Percentiles rank a stretch among this genome's conserved stretches.
phyloP scores from a whole-genome alignment of 2,329 filamentous ascomycete species.

The Cytospora chrysosperma region DNA sequence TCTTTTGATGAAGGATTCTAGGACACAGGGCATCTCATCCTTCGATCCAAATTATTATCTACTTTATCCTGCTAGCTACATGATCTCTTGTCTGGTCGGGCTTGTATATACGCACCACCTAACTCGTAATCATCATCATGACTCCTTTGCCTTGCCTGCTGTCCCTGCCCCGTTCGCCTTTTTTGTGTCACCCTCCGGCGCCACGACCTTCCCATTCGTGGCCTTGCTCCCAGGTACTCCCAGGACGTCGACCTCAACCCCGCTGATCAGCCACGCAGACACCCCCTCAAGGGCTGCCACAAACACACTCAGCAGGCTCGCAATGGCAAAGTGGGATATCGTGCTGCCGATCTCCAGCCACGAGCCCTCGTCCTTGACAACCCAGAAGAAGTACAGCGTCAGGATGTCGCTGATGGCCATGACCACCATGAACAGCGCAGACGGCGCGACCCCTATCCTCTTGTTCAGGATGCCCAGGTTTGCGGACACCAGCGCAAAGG shows the following conservation, averaged over 20 bases:
- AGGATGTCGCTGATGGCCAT: conserved; percentile 90
- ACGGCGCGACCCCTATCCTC: conserved; percentile 78
- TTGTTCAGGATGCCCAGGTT: conserved; percentile 93
- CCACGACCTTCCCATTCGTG: neutral
- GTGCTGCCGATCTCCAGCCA: conserved; percentile 98
- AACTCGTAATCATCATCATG: conserved; percentile 2
- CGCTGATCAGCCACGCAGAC: conserved; percentile 78
- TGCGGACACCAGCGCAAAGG: conserved; percentile 87
- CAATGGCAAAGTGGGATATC: conserved; percentile 94
- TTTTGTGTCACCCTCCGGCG: neutral
- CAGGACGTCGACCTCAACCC: conserved; percentile 62
- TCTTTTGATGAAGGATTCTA: neutral
- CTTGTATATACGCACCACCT: neutral
- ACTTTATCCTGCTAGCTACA: neutral
- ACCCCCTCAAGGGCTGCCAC: conserved; percentile 84
- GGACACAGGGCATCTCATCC: neutral
- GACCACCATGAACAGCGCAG: conserved; percentile 89
- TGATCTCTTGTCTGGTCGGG: neutral
- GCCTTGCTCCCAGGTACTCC: conserved; percentile 4
- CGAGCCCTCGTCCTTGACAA: conserved; percentile 92
- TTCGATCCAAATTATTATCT: neutral
- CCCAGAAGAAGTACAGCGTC: conserved; percentile 96
- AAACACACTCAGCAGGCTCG: conserved; percentile 85
- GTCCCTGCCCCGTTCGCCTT: conserved; percentile 1
- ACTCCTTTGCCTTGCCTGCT: neutral